Evolutionary conservation across 768 basidiomycete genomes (phyloP), one percentile per base, ranked within the genome.

Genomic region (Cystobasidium tubakii): DNA sequence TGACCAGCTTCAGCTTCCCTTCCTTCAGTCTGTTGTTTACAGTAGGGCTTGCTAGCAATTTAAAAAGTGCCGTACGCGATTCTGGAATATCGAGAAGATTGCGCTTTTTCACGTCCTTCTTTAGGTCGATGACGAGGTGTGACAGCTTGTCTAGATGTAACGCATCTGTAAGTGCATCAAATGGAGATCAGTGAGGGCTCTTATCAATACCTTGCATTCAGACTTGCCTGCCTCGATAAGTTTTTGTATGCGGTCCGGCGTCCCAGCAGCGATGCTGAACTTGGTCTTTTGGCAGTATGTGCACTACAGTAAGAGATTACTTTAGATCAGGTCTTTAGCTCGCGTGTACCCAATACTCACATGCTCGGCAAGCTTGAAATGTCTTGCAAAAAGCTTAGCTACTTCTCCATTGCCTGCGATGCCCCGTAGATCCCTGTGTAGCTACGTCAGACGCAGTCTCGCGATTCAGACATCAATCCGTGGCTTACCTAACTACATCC

Each of bases 311-410:
- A 0, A 39, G 33, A 9, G 62, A 15, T 33, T 36, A 21, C 36
- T 15, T 34, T 3, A 31, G 21, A 60, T 36, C 10, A n/a, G n/a
- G n/a, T n/a, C n/a, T n/a, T n/a, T n/a, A n/a, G n/a, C n/a, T n/a
- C n/a, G n/a, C n/a, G n/a, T n/a, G n/a, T n/a, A n/a, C n/a, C n/a
- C n/a, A n/a, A n/a, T n/a, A 73, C 65, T 31, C 67, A 66, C 54
- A 34, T 72, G 53, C 21, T 50, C 29, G 33, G 55, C 54, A 12
- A 72, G 43, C 55, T 57, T 70, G 65, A 74, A 60, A 31, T 66
- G 54, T 81, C 89, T 93, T 34, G 94, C 92, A 78, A 98, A 98
- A 31, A 99, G 86, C 81, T 97, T 97, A 25, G 90, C 93, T 36
- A 96, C 88, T 76, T 95, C 91, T 13, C 90, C 88, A 79, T 91